phyloP scores from a whole-genome alignment of 768 basidiomycete genomes.

The Mycena chlorophos region DNA sequence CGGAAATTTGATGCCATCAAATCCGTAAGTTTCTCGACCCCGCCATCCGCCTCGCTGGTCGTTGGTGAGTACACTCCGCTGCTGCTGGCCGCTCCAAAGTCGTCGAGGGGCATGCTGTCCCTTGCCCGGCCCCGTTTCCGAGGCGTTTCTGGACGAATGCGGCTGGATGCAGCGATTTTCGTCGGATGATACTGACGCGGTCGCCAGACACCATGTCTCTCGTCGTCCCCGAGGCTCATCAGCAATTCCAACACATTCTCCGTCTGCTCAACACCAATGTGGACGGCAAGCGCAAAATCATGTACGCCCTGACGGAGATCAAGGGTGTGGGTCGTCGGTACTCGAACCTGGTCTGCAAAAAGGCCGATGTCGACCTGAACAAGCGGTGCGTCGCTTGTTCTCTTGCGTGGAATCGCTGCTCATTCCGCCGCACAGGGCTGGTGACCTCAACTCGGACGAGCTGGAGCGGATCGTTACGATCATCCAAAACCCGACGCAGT shows the following conservation, averaged over 20 bases:
- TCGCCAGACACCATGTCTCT: conserved; percentile 73
- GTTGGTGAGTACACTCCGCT: not conserved
- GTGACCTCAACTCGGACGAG: conserved; percentile 99
- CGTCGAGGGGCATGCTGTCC: too few species aligned
- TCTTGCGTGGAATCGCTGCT: not conserved
- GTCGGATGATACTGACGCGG: conserved; percentile 4
- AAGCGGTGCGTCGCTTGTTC: conserved; percentile 75
- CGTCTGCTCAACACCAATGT: conserved; percentile 99
- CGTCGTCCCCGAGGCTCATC: conserved; percentile 92
- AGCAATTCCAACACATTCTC: conserved; percentile 99
- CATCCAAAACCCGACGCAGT: conserved; percentile 98
- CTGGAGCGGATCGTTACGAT: conserved; percentile 98
- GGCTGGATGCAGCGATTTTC: conserved; percentile 6
- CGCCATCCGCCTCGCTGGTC: not conserved
- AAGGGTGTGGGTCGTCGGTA: conserved; percentile 99
- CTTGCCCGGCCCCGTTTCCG: too few species aligned
- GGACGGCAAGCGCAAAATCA: conserved; percentile 98
- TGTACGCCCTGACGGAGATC: conserved; percentile 99
- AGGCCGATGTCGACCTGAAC: conserved; percentile 97
- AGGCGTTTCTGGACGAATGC: too few species aligned
- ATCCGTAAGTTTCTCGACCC: not conserved
- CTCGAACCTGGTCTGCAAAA: conserved; percentile 99
- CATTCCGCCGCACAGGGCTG: conserved; percentile 62
- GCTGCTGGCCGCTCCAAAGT: too few species aligned
- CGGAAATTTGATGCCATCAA: not conserved